Evolutionary conservation across 1,284 basidiomycete genomes (phyloP), one percentile per base, ranked within the genome.

Genomic region (Apiotrichum akiyoshidainum): DNA sequence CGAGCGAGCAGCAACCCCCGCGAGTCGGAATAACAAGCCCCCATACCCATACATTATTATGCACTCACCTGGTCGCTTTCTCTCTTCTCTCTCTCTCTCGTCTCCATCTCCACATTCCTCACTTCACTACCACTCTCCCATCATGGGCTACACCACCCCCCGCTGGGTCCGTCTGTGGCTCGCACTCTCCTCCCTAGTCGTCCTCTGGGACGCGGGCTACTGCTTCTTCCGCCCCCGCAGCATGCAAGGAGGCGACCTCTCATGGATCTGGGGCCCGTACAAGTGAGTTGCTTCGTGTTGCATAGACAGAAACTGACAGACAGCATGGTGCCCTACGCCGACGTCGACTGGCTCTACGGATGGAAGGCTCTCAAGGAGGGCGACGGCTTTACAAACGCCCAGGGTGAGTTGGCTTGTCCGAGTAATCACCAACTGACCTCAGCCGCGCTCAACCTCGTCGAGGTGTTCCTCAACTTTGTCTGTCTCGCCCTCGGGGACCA

Each of bases 261-360:
- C 90, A 65, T 92, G 89, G 89, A 83, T 93, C 50, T 94, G 90
- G 91, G 81, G 83, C 63, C 89, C 89, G 1, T 92, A 92, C 72
- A 83, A 80, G 56, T 76, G 68, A 65, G 71, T 68, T 22, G 5
- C 3, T 16, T 5, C 5, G 10, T 3, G 5, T 16, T 11, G 4
- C 37, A 3, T 3, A 2, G 14, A 33, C 5, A 2, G 2, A 12
- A 12, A 31, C 56, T 56, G 42, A 58, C 60, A 9, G 8, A 2
- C 46, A 62, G 60, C 53, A 52, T 56, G 52, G 53, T 72, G 12
- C 69, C 69, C 2, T 75, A 74, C 57, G 60, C 62, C 12, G 80
- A 87, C 46, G 80, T 93, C 54, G 87, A 89, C 71, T 80, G 81
- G 60, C 84, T 85, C 13, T 95, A 96, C 68, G 89, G 90, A 13